Percentiles rank a stretch among this genome's conserved stretches.
phyloP scores from a whole-genome alignment of 1,284 basidiomycete genomes.

The Ceratobasidium sp. region DNA sequence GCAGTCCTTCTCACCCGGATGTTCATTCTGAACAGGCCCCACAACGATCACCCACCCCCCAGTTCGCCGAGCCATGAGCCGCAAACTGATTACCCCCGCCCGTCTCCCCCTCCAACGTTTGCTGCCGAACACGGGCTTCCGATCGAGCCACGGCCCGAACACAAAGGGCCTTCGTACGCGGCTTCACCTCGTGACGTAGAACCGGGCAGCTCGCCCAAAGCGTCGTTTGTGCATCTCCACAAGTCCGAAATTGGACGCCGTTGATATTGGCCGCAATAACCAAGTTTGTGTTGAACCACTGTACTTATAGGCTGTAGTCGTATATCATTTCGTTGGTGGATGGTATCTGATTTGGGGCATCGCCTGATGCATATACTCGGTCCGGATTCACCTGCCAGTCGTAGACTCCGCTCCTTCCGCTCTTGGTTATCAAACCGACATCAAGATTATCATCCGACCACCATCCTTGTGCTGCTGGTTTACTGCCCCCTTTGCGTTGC shows the following conservation, averaged over 20 bases:
- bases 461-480: background rate
- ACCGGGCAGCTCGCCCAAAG: slow-evolving; percentile 31
- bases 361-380: background rate
- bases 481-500: background rate
- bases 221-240: slow-evolving; percentile 40
- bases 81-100: slow-evolving; percentile 33
- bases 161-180: slow-evolving; percentile 27
- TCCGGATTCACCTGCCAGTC: slow-evolving; percentile 6
- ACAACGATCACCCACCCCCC: background rate
- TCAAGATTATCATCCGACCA: background rate
- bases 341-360: background rate
- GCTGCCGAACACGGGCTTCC: slow-evolving; percentile 41
- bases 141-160: slow-evolving; percentile 14
- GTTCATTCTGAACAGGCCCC: background rate
- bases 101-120: slow-evolving; percentile 38
- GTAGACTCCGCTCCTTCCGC: background rate
- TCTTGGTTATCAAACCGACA: background rate
- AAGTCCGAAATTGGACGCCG: slow-evolving; percentile 38
- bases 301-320: slow-evolving; percentile 1
- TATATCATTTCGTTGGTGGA: background rate
- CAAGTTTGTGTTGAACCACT: background rate
- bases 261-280: background rate
- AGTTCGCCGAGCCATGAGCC: slow-evolving; percentile 9
- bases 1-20: background rate
- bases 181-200: slow-evolving; percentile 15